Evolutionary conservation across 2,329 filamentous ascomycete species (phyloP).

Genomic region (Ophiosphaerella narmari): DNA sequence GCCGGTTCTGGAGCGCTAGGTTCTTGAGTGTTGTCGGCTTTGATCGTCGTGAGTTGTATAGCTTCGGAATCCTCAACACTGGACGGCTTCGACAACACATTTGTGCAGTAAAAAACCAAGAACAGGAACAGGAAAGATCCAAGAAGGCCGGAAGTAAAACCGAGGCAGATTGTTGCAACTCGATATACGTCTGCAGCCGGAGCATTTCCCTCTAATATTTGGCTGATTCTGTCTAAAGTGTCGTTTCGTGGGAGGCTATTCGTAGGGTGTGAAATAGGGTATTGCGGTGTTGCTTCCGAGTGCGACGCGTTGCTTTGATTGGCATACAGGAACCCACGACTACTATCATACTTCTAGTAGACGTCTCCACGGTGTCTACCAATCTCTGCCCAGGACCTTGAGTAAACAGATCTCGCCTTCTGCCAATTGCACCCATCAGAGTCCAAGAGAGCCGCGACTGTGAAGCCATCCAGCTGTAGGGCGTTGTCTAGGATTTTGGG

Average conservation of each 20-base stretch:
- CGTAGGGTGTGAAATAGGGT: not conserved
- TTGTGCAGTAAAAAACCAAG: no score
- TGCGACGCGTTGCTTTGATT: not conserved
- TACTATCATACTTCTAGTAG: slow-evolving; percentile 11
- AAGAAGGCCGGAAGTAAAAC: slow-evolving; percentile 2
- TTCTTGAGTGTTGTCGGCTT: no score
- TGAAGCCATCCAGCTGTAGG: not conserved
- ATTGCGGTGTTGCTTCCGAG: not conserved
- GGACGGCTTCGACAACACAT: no score
- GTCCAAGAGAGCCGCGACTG: not conserved
- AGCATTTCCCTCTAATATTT: slow-evolving; percentile 4
- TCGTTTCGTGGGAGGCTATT: not conserved
- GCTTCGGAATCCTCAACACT: no score
- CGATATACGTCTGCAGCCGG: slow-evolving; percentile 9
- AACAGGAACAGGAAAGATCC: not conserved
- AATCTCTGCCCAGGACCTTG: not conserved
- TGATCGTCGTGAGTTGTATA: no score
- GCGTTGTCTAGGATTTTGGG: slow-evolving; percentile 4
- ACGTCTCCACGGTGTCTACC: slow-evolving; percentile 11
- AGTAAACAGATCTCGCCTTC: slow-evolving; percentile 5
- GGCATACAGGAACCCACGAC: not conserved
- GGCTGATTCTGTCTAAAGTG: slow-evolving; percentile 1
- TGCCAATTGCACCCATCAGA: slow-evolving; percentile 7
- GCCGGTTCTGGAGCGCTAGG: no score
- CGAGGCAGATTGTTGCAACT: slow-evolving; percentile 4